phyloP scores from a whole-genome alignment of 306 rosid genomes.

The Senna siamea region DNA sequence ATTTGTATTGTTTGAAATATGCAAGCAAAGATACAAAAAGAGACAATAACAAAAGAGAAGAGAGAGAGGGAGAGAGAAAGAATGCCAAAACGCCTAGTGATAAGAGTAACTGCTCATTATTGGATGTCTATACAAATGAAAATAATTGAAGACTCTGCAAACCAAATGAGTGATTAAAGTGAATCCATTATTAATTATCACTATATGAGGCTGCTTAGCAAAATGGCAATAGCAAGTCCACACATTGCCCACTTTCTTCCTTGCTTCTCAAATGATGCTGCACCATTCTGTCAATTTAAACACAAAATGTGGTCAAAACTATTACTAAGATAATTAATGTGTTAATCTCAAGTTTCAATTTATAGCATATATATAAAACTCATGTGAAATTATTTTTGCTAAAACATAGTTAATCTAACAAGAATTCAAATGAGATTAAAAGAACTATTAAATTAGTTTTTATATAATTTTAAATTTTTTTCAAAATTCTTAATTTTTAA shows the following conservation, averaged over 20 bases:
- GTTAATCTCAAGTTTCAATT: no score
- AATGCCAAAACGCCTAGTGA: constrained; percentile 6
- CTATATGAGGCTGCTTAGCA: constrained; percentile 45
- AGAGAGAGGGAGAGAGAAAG: constrained; percentile 13
- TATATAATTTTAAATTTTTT: no score
- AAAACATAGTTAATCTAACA: no score
- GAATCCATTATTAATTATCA: constrained; percentile 40
- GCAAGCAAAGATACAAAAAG: constrained; percentile 29
- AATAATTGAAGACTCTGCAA: constrained; percentile 40
- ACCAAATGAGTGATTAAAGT: constrained; percentile 34
- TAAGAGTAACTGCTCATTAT: constrained; percentile 38
- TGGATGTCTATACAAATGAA: constrained; percentile 39
- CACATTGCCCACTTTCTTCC: constrained; percentile 53
- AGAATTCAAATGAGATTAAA: no score
- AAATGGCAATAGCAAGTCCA: constrained; percentile 57
- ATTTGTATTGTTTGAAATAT: constrained; percentile 36
- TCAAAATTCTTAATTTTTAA: no score
- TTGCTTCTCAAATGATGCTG: constrained; percentile 50
- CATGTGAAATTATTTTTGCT: no score
- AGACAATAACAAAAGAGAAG: not conserved
- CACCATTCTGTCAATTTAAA: constrained; percentile 61
- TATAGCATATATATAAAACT: no score
- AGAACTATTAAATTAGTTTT: no score
- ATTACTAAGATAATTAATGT: no score
- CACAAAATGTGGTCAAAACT: not conserved